Evolutionary conservation across 2,329 filamentous ascomycete genomes (phyloP), one percentile per base, ranked within the genome.

Genomic region (Didymella segeticola): DNA sequence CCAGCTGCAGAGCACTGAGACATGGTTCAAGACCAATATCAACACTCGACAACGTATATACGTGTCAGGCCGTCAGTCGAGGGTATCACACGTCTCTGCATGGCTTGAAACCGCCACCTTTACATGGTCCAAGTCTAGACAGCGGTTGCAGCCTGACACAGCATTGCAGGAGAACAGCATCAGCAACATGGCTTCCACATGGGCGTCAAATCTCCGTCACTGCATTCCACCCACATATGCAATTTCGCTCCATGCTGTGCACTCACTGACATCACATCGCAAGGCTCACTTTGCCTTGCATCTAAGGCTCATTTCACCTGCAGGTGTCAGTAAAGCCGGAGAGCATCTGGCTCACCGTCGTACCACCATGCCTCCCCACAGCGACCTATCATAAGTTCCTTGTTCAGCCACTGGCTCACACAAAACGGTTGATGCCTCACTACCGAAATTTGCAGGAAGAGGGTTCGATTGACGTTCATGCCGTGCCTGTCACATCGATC

Each of bases 261-360:
- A 19, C 45, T 10, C 31, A 9, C 31, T 27, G 17, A 31, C 11
- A 33, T 30, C 26, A 37, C 34, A 37, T 23, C 20, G 5, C 29
- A 19, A 39, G 22, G 17, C 27, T 25, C 39, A 48, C 19, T 41
- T 26, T 26, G 33, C 38, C 33, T 45, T 26, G 39, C 20, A 39
- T 39, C 19, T 26, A 43, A 33, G 29, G 27, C 33, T 45, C 51
- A 49, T 46, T 49, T 46, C 27, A 41, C 29, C 23, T 54, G 51
- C 51, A 54, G 51, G 14, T 38, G 19, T 43, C 23, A 36, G 42
- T 41, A 41, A 54, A 43, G 45, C 45, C 51, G 51, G 39, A 41
- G 17, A 34, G 34, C 45, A 45, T 54, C 45, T 48, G 23, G 46
- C 38, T 39, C 15, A 11, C 15, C 27, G 27, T 33, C 41, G 45